Evolutionary conservation across 1,284 basidiomycete species (phyloP).

Genomic region (Ganoderma meredithae): DNA sequence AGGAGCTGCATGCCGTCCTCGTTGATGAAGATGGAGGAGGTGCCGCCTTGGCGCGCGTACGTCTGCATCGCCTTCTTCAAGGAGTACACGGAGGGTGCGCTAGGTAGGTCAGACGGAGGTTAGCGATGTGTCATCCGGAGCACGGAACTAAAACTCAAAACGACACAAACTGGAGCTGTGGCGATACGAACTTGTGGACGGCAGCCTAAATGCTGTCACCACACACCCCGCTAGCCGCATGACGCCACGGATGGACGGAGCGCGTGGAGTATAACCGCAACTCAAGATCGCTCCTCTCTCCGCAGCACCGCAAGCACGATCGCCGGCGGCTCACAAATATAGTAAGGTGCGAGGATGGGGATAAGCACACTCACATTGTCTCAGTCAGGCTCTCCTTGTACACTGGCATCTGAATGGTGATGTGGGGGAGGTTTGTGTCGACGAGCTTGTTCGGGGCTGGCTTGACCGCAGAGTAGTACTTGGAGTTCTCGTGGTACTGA

Average conservation of each 20-base stretch:
- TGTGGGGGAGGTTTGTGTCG: slow-evolving; percentile 69
- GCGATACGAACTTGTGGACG: background rate
- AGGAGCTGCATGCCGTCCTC: slow-evolving; percentile 71
- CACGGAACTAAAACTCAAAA: no score
- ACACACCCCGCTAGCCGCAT: background rate
- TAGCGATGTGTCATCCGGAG: background rate
- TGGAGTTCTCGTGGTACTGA: slow-evolving; percentile 77
- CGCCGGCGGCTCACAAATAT: background rate
- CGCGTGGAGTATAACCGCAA: background rate
- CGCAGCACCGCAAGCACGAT: background rate
- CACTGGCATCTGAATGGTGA: slow-evolving; percentile 82
- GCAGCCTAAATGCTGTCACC: background rate
- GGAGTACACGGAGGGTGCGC: slow-evolving; percentile 79
- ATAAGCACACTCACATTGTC: slow-evolving; percentile 63
- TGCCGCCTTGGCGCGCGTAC: slow-evolving; percentile 84
- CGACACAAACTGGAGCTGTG: slow-evolving; percentile 15
- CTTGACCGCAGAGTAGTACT: slow-evolving; percentile 71
- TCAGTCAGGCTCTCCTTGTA: slow-evolving; percentile 79
- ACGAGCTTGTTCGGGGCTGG: slow-evolving; percentile 68
- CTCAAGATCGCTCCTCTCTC: background rate
- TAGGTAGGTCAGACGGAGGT: slow-evolving; percentile 35
- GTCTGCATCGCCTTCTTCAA: slow-evolving; percentile 89
- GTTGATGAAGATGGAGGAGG: slow-evolving; percentile 78
- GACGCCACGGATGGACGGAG: background rate
- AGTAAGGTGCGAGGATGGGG: background rate